Conservation (phyloP, 129 eudicot species). For the Deinandra increscens region DNA sequence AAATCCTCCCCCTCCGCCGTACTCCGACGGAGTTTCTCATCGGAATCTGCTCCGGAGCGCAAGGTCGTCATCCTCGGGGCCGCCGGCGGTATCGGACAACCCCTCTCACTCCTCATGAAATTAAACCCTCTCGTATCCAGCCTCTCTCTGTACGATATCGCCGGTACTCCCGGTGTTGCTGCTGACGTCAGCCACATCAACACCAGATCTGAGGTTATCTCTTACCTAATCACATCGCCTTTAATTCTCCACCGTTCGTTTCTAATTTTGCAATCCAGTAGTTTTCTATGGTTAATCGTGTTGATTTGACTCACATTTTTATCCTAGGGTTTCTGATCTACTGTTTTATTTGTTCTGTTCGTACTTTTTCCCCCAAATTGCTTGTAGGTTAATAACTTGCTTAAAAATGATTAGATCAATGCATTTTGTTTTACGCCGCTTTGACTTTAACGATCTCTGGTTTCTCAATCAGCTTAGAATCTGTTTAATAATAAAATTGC, state of each 20-base stretch:
- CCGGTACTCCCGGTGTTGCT: slow-evolving; percentile 61
- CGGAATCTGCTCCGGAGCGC: slow-evolving; percentile 43
- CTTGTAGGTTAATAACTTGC: neutral
- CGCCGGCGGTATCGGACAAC: slow-evolving; percentile 97
- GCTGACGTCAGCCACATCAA: slow-evolving; percentile 98
- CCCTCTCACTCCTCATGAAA: slow-evolving; percentile 73
- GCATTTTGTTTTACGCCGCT: neutral
- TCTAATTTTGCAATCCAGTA: neutral
- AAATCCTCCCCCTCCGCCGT: slow-evolving; percentile 23
- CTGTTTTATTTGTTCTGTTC: neutral
- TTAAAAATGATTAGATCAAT: neutral
- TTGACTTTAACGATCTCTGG: neutral
- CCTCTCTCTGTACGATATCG: slow-evolving; percentile 65
- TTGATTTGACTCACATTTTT: neutral
- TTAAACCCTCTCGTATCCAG: slow-evolving; percentile 81
- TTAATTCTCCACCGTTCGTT: slow-evolving; percentile 22
- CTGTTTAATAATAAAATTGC: too few relatives aligned
- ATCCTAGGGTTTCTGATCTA: slow-evolving; percentile 2
- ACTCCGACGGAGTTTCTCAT: slow-evolving; percentile 44
- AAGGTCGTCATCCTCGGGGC: slow-evolving; percentile 40
- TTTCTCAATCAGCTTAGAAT: too few relatives aligned
- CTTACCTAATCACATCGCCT: neutral
- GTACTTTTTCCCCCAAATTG: neutral
- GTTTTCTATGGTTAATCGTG: neutral
- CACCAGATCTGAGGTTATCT: slow-evolving; percentile 83